Percentiles rank a stretch among this genome's conserved stretches.
These are phyloP conservation scores for Lablab purpureus DNA, from an alignment of 306 rosid species.

Conservation along the genomic window DNA sequence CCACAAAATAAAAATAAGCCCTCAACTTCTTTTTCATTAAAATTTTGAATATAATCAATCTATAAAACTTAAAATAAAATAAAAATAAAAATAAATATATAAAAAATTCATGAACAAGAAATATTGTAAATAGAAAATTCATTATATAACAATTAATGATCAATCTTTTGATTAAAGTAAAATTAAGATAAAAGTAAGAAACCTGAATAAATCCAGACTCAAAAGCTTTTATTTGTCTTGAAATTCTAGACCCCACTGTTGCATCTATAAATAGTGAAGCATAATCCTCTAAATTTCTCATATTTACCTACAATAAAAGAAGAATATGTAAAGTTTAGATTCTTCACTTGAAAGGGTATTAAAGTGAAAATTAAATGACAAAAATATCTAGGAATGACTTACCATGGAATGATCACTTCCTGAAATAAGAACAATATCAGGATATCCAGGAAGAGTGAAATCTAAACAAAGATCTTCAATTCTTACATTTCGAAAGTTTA, in stretches of 20 bases:
- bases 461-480: constrained; percentile 97
- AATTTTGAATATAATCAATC: constrained; percentile 72
- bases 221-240: constrained; percentile 92
- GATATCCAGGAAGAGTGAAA: constrained; percentile 95
- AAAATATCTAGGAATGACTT: constrained; percentile 40
- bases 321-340: constrained; percentile 26
- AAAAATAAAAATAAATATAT: neutral
- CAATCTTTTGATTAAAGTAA: neutral
- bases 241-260: constrained; percentile 78
- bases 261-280: constrained; percentile 76
- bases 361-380: constrained; percentile 35
- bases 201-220: constrained; percentile 94
- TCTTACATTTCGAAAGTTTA: constrained; percentile 60
- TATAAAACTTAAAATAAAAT: constrained; percentile 72
- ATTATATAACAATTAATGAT: too few relatives aligned
- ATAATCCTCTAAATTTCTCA: constrained; percentile 77
- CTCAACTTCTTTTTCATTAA: constrained; percentile 87
- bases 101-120: neutral
- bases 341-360: constrained; percentile 28
- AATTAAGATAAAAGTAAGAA: constrained; percentile 20
- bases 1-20: constrained; percentile 87
- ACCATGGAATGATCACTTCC: constrained; percentile 65
- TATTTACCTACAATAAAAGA: constrained; percentile 68
- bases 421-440: constrained; percentile 72
- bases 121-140: neutral